phyloP scores from a whole-genome alignment of 2,329 filamentous ascomycete species.

The Fusarium oxysporum region DNA sequence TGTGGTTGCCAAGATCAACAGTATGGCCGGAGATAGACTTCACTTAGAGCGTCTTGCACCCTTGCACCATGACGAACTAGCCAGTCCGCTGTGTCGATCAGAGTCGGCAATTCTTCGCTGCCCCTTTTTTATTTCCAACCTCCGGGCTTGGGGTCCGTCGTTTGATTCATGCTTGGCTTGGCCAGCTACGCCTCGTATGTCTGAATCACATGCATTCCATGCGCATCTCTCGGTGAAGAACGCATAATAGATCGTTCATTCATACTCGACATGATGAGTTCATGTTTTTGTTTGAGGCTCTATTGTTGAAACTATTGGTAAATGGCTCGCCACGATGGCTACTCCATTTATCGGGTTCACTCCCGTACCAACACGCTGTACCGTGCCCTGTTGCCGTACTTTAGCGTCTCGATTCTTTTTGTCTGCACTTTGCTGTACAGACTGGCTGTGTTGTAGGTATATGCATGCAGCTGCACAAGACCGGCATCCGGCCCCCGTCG shows the following conservation, averaged over 20 bases:
- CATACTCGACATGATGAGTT: not conserved
- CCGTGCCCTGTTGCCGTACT: conserved; percentile 5
- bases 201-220: conserved; percentile 31
- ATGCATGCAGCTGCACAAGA: conserved; percentile 42
- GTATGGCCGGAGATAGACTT: conserved; percentile 33
- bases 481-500: conserved; percentile 43
- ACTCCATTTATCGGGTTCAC: conserved; percentile 20
- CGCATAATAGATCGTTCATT: not conserved
- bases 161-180: conserved; percentile 24
- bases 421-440: conserved; percentile 22
- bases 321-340: conserved; percentile 31
- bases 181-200: not conserved
- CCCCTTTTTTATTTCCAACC: conserved; percentile 29
- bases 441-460: not conserved
- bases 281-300: not conserved
- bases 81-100: conserved; percentile 37
- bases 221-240: not conserved
- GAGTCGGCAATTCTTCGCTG: conserved; percentile 30
- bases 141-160: not conserved
- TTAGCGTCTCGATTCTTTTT: conserved; percentile 33
- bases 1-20: conserved; percentile 27
- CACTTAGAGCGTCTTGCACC: conserved; percentile 11
- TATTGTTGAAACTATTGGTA: conserved; percentile 15
- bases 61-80: conserved; percentile 27
- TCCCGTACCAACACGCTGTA: conserved; percentile 9